Evolutionary conservation across 495 filamentous ascomycete species (phyloP).

Genomic region (Tuber umbilicatum): DNA sequence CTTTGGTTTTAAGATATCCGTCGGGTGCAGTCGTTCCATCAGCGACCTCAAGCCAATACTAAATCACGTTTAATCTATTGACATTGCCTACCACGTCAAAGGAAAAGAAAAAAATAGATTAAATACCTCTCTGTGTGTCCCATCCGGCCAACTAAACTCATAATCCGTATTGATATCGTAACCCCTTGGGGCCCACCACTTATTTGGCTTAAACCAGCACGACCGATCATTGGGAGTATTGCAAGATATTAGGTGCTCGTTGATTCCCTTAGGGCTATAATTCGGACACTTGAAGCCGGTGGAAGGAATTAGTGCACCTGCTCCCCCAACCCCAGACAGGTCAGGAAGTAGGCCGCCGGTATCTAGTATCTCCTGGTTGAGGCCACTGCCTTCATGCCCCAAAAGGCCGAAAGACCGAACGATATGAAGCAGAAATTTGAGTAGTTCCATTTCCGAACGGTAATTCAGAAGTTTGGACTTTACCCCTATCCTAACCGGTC

Average conservation of each 20-base stretch:
- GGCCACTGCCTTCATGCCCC: neutral
- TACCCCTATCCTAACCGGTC: neutral
- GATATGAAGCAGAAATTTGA: neutral
- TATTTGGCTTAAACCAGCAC: neutral
- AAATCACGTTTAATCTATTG: neutral
- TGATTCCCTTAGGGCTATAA: neutral
- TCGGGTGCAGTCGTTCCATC: conserved; percentile 25
- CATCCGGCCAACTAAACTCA: neutral
- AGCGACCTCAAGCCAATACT: conserved; percentile 22
- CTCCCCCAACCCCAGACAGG: neutral
- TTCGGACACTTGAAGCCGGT: neutral
- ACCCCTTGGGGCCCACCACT: neutral
- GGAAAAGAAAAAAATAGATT: neutral
- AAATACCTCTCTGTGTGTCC: neutral
- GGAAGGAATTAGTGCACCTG: neutral
- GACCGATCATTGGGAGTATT: neutral
- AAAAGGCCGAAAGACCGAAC: neutral
- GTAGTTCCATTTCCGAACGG: neutral
- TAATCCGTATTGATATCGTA: neutral
- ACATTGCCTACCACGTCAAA: neutral
- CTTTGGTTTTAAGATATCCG: conserved; percentile 22
- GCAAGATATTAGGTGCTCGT: neutral
- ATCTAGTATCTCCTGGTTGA: neutral
- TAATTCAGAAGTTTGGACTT: neutral
- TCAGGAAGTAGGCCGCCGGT: neutral